Evolutionary conservation across 495 filamentous ascomycete genomes (phyloP), one percentile per base, ranked within the genome.

Genomic region (Saxophila tyrrhenica): DNA sequence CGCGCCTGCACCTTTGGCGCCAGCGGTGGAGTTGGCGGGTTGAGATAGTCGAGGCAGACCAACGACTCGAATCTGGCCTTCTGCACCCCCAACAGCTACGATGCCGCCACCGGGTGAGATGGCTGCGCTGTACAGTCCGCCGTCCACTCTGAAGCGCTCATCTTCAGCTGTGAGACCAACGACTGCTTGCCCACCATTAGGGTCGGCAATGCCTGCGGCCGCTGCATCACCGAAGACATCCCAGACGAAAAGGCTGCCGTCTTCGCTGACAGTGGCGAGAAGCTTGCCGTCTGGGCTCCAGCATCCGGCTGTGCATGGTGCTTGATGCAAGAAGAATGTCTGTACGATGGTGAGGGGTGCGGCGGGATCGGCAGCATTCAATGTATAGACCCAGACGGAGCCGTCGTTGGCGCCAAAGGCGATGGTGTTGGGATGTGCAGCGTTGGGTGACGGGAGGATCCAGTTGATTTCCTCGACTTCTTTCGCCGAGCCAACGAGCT

Each of bases 381-480:
- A 76, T 7, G 78, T 82, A 70, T 96, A 92, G 5, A 99, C 84
- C 94, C 94, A 99, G 5, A 94, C 87, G 46, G 80, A 86, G 16
- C 94, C 94, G 66, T 99, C 91, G n/a, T 77, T 85, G 39, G 89
- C 88, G 38, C 94, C 94, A 20, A 97, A 68, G 0, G 94, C 94
- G 58, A 99, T 64, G n/a, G 85, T 81, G 67, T 96, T 94, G 22
- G 81, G 77, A 64, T 84, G 77, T 9, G 72, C 68, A 17, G 76
- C 67, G 19, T 77, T 75, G 1, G 91, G 91, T 65, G 86, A 95
- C 0, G 87, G 73, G 0, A 75, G 67, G 5, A 97, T 69, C 88
- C 90, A 99, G 73, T 94, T 94, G 56, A 99, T 84, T 68, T 96
- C 91, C 56, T 91, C 83, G 1, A 95, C 90, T 67, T 99, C 94